A percentile compares a stretch with the other conserved stretches of the same genome.
phyloP scores from a whole-genome alignment of 2,329 filamentous ascomycete genomes.

The Arthroderma sp. region DNA sequence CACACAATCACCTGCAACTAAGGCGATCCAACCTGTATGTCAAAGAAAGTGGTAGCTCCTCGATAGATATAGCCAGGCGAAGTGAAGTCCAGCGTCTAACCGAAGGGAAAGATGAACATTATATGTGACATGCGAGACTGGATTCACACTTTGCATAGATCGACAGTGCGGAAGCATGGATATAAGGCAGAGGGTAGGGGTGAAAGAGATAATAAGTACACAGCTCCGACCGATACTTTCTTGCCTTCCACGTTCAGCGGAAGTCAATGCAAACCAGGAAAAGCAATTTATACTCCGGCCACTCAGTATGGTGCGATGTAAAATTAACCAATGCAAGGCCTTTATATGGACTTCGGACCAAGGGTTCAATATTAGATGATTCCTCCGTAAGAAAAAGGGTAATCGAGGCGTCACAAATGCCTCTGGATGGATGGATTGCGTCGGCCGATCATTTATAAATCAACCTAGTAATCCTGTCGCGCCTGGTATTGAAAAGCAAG shows the following conservation, averaged over 20 bases:
- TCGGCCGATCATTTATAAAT: background rate
- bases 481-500: background rate
- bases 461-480: background rate
- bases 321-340: background rate
- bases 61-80: background rate
- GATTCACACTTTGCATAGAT: slow-evolving; percentile 1
- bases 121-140: background rate
- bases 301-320: background rate
- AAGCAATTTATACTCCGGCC: background rate
- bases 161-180: background rate
- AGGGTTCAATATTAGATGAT: background rate
- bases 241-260: background rate
- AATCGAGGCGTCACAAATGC: slow-evolving; percentile 1
- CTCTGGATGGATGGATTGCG: background rate
- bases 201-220: background rate
- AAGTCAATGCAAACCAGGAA: background rate
- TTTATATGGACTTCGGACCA: background rate
- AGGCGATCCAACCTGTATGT: background rate
- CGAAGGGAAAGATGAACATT: background rate
- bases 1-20: background rate
- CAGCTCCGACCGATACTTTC: background rate
- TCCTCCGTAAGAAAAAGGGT: background rate
- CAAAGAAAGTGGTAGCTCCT: background rate
- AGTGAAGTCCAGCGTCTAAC: background rate
- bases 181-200: background rate